Evolutionary conservation across 805 yeast genomes (phyloP).

Genomic region (Cyberlindnera bimundalis): DNA sequence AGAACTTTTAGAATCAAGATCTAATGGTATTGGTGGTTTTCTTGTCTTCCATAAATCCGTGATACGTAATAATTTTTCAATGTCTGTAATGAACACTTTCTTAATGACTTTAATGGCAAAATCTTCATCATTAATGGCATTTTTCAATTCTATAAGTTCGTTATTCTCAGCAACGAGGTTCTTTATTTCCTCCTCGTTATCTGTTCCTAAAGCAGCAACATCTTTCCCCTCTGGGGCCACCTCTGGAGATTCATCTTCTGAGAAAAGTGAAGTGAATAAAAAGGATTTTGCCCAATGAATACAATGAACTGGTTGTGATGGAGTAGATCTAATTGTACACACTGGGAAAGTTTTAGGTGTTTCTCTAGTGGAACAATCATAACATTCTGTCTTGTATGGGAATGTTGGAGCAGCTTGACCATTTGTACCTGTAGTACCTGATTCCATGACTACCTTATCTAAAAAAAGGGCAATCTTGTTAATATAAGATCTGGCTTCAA

Average conservation of each 20-base stretch:
- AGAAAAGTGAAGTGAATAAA: constrained; percentile 76
- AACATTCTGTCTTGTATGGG: constrained; percentile 84
- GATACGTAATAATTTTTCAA: constrained; percentile 65
- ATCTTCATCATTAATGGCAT: constrained; percentile 32
- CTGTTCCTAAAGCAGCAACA: constrained; percentile 51
- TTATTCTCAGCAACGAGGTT: constrained; percentile 63
- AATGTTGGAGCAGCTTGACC: constrained; percentile 94
- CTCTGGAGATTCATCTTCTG: constrained; percentile 39
- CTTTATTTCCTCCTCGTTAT: constrained; percentile 60
- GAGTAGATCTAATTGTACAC: constrained; percentile 95
- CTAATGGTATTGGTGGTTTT: constrained; percentile 62
- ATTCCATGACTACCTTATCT: constrained; percentile 76
- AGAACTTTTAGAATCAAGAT: constrained; percentile 26
- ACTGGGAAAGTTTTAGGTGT: constrained; percentile 92
- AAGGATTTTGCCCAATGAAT: constrained; percentile 97
- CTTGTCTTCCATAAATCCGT: constrained; percentile 79
- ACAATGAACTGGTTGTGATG: constrained; percentile 94
- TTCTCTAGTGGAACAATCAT: constrained; percentile 84
- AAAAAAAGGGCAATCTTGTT: constrained; percentile 77
- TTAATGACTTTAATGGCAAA: constrained; percentile 43
- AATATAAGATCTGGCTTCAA: constrained; percentile 89
- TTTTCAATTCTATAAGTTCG: constrained; percentile 52
- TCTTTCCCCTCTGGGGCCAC: constrained; percentile 32
- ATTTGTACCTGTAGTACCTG: constrained; percentile 92
- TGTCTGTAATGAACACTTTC: constrained; percentile 71